Conservation (phyloP, 1,284 basidiomycete genomes). For the Malassezia nana region DNA sequence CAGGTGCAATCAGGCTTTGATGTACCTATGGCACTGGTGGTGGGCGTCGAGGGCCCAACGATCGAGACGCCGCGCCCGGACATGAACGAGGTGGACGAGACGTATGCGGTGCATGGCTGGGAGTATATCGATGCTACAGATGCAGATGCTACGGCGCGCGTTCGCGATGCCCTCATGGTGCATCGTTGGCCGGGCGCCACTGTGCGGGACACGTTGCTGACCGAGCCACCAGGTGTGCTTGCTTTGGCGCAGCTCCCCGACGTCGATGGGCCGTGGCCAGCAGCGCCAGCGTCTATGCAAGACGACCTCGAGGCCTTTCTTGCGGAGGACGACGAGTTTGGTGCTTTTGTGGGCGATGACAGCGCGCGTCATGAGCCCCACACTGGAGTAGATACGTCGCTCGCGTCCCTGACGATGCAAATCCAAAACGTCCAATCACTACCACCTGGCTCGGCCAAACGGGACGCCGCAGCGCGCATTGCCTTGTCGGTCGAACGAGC, state of each 20-base stretch:
- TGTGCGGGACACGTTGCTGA: neutral
- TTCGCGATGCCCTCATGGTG: constrained; percentile 13
- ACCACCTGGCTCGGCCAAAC: neutral
- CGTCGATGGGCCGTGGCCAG: neutral
- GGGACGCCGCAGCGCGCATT: constrained; percentile 3
- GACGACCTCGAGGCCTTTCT: neutral
- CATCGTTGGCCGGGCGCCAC: constrained; percentile 4
- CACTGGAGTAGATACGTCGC: too few relatives aligned
- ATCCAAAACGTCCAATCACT: constrained; percentile 9
- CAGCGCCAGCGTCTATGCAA: neutral
- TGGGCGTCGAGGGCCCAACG: neutral
- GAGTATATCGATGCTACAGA: constrained; percentile 10
- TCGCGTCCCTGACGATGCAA: neutral
- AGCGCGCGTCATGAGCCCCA: neutral
- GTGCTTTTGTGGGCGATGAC: constrained; percentile 4
- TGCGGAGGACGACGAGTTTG: constrained; percentile 8
- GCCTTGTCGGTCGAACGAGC: constrained; percentile 4
- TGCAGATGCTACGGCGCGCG: neutral
- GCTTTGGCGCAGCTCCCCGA: neutral
- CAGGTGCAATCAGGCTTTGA: neutral
- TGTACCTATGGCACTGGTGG: constrained; percentile 3
- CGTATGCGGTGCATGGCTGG: constrained; percentile 13
- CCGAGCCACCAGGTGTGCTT: neutral
- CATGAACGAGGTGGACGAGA: constrained; percentile 7
- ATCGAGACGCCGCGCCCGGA: neutral